A percentile compares a stretch with the other conserved stretches of the same genome.
Conservation (phyloP, 495 filamentous ascomycete genomes). For the Daldinia decipiens region DNA sequence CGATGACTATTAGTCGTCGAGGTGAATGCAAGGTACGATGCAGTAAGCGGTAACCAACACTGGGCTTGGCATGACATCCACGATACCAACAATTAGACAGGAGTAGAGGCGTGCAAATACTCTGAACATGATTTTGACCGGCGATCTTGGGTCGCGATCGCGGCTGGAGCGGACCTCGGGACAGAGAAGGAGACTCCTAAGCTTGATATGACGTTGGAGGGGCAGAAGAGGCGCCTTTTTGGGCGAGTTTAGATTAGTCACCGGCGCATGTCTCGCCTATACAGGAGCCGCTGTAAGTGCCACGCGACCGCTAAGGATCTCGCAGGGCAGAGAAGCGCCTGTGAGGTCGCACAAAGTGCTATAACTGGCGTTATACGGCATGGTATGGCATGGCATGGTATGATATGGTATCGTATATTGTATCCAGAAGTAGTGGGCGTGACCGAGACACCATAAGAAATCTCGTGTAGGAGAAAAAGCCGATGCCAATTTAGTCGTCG, state of each 20-base stretch:
- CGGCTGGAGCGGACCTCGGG: neutral
- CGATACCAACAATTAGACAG: constrained; percentile 17
- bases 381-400: neutral
- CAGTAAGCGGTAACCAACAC: constrained; percentile 23
- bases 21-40: constrained; percentile 26
- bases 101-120: constrained; percentile 16
- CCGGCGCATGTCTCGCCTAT: constrained; percentile 22
- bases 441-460: constrained; percentile 30
- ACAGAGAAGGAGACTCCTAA: neutral
- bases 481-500: constrained; percentile 26
- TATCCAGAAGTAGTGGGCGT: constrained; percentile 21
- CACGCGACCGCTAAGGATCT: constrained; percentile 40
- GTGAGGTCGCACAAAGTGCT: neutral
- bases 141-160: constrained; percentile 26
- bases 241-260: constrained; percentile 18
- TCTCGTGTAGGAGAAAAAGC: constrained; percentile 9
- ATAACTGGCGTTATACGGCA: constrained; percentile 20
- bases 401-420: constrained; percentile 3
- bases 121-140: constrained; percentile 12
- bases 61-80: constrained; percentile 23
- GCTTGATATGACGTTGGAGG: constrained; percentile 31
- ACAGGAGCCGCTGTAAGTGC: constrained; percentile 27
- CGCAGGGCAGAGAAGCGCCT: constrained; percentile 18
- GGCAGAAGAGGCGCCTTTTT: constrained; percentile 12
- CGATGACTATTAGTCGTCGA: constrained; percentile 22